Evolutionary conservation across 164 flowering plant genomes (phyloP).

Genomic region (Liriodendron chinense): DNA sequence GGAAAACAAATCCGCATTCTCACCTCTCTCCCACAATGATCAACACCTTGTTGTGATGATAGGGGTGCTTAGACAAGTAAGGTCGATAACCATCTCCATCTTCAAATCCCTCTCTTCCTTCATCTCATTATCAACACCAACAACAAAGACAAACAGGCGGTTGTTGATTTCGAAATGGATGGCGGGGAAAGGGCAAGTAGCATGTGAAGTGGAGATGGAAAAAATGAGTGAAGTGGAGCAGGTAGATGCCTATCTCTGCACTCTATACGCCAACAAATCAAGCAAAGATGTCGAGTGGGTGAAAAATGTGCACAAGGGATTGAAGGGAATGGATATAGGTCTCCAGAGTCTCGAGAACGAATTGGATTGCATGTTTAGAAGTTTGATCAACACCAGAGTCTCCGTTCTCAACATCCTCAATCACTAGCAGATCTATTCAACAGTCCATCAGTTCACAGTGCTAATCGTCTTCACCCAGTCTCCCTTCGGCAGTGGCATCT

Average conservation of each 20-base stretch:
- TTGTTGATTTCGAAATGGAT: constrained; percentile 28
- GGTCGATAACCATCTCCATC: constrained; percentile 22
- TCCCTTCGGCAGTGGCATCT: constrained; percentile 1
- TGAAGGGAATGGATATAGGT: constrained; percentile 48
- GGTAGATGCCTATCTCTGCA: constrained; percentile 25
- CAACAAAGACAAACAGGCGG: constrained; percentile 28
- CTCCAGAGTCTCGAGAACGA: constrained; percentile 46
- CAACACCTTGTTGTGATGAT: constrained; percentile 15
- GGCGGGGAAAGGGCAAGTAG: constrained; percentile 4
- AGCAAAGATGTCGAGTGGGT: constrained; percentile 20
- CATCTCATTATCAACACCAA: constrained; percentile 24
- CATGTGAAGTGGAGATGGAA: constrained; percentile 10
- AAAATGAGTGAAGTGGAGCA: constrained; percentile 30
- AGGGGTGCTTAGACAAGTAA: constrained; percentile 32
- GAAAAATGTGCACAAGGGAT: constrained; percentile 31
- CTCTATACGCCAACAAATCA: constrained; percentile 7
- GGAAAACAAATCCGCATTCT: constrained; percentile 4
- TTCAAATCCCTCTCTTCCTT: constrained; percentile 31
- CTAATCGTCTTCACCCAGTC: background rate
- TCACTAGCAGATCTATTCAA: background rate
- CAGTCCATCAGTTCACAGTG: background rate
- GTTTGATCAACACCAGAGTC: constrained; percentile 56
- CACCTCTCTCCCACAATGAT: background rate
- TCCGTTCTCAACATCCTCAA: constrained; percentile 28
- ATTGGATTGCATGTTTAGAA: constrained; percentile 45